These are phyloP conservation scores for Podaxis sp. DNA, from an alignment of 768 basidiomycete species.

Conservation along the genomic window DNA sequence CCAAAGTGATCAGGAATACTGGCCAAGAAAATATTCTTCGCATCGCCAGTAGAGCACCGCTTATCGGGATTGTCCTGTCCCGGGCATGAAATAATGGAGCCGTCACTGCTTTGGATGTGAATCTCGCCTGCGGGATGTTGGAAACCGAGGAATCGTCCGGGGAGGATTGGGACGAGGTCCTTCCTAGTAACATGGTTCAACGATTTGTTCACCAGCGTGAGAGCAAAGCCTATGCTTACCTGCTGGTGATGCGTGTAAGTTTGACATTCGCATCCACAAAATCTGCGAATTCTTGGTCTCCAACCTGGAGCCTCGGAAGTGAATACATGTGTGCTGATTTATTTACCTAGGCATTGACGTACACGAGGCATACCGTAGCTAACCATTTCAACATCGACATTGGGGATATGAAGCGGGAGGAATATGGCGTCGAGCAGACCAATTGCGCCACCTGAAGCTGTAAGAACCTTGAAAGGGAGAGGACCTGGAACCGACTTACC, in stretches of 20 bases:
- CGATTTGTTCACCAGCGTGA: neutral
- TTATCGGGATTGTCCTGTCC: slow-evolving; percentile 57
- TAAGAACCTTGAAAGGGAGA: neutral
- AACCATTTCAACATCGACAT: slow-evolving; percentile 35
- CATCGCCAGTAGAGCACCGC: slow-evolving; percentile 46
- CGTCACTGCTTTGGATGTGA: slow-evolving; percentile 43
- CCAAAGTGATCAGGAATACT: slow-evolving; percentile 47
- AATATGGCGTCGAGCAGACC: slow-evolving; percentile 51
- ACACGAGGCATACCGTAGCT: slow-evolving; percentile 53
- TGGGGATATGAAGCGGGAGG: slow-evolving; percentile 44
- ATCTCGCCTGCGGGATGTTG: slow-evolving; percentile 50
- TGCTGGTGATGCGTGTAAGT: slow-evolving; percentile 39
- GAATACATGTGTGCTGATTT: neutral
- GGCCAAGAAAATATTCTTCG: slow-evolving; percentile 49
- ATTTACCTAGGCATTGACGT: neutral
- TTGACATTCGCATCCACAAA: slow-evolving; percentile 41
- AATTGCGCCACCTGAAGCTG: slow-evolving; percentile 45
- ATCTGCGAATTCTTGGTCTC: slow-evolving; percentile 43
- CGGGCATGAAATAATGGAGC: slow-evolving; percentile 33
- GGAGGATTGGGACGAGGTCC: slow-evolving; percentile 55
- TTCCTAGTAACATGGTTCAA: slow-evolving; percentile 10
- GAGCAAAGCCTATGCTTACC: slow-evolving; percentile 16
- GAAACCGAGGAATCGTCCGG: slow-evolving; percentile 48
- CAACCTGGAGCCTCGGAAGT: slow-evolving; percentile 30
- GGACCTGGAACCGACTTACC: neutral